phyloP scores from a whole-genome alignment of 2,329 filamentous ascomycete species.

The Pseudogymnoascus sp. region DNA sequence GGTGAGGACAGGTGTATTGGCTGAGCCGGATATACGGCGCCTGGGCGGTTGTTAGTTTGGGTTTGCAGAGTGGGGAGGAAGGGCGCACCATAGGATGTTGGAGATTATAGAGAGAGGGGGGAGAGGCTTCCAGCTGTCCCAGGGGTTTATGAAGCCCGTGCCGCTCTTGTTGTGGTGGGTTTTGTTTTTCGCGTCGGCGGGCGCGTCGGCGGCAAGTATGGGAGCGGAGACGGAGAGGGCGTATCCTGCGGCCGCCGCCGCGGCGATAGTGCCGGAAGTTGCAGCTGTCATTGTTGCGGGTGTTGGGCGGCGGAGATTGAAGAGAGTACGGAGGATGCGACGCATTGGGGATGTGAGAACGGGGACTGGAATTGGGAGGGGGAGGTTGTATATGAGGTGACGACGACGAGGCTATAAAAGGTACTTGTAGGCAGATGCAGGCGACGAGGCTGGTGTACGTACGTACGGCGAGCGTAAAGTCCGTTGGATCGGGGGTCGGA shows the following conservation, averaged over 20 bases:
- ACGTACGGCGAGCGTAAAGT: neutral
- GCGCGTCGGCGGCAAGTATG: conserved; percentile 9
- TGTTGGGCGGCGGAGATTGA: neutral
- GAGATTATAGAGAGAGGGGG: conserved; percentile 26
- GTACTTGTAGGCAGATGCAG: neutral
- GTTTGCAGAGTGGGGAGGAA: neutral
- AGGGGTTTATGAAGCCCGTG: conserved; percentile 49
- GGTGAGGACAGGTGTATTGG: conserved; percentile 45
- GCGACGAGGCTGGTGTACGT: neutral
- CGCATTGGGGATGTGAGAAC: neutral
- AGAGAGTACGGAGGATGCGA: neutral
- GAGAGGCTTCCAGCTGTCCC: conserved; percentile 42
- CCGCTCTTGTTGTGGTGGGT: conserved; percentile 43
- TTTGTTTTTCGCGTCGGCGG: conserved; percentile 32
- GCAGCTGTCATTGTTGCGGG: neutral
- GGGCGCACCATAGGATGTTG: conserved; percentile 32
- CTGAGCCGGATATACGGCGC: conserved; percentile 18
- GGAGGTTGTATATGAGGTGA: neutral
- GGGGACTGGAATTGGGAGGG: neutral
- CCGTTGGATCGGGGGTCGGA: neutral
- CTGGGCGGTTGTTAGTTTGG: conserved; percentile 14
- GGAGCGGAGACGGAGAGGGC: neutral
- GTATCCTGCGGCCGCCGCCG: neutral
- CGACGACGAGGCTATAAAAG: neutral
- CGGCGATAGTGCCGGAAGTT: neutral